Base-by-base conservation (phyloP, 129 eudicot species). In the Escallonia herrerae region DNA sequence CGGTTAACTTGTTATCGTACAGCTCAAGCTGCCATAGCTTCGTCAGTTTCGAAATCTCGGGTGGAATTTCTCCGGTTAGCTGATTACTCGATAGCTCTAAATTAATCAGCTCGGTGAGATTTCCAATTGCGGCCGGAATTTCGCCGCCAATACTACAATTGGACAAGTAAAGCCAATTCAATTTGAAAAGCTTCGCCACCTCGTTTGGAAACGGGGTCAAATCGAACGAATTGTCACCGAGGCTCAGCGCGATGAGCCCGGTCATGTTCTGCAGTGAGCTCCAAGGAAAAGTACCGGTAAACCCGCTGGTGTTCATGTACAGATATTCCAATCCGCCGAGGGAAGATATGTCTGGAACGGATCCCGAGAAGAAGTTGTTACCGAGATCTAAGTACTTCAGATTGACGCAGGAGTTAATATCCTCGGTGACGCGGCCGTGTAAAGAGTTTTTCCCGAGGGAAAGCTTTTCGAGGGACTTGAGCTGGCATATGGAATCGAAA, bases 201-300 rank as follows among this genome's bases (percentile, higher is more conserved):
- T 63, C 72, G 2, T 43, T 40, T 1, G 99, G 99, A 67, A 94
- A 89, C 11, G 79, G 73, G 11, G 90, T 76, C 8, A 33, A 50
- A 56, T 86, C 80, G 50, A 94, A 84, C 3, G 73, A 70, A 66
- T 94, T 94, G 48, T 94, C 99, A 2, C 99, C 99, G 0, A 94
- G 44, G 74, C 96, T 83, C 22, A 94, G 51, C 50, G 70, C 87
- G 2, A 72, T 45, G 46, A 94, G 73, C 6, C 56, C 66, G 4
- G 69, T 62, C 91, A 94, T 89, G 55, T 61, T 74, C 2, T 60
- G 57, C 5, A 94, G 76, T 10, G 99, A 89, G 33, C 56, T 70
- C 95, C 95, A 94, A 0, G 95, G 97, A 41, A 94, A 89, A 13
- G 51, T 14, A 10, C 95, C 98, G 4, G 95, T 69, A 56, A 89